phyloP scores from a whole-genome alignment of 1,284 basidiomycete species.

The Mycosarcoma maydis region DNA sequence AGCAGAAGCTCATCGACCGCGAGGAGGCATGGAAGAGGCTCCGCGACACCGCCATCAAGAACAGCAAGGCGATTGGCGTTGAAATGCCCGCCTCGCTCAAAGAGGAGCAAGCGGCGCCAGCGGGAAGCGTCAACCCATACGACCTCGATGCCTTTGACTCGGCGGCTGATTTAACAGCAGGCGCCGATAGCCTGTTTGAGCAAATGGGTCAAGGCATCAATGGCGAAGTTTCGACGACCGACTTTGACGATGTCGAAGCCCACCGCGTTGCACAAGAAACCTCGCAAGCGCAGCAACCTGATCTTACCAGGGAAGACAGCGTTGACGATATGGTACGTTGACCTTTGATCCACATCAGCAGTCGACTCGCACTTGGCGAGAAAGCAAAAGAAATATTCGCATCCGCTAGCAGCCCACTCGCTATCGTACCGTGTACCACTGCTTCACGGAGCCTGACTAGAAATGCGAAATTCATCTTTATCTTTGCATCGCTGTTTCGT shows the following conservation, averaged over 20 bases:
- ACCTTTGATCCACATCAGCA: background rate
- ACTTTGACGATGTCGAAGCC: conserved; percentile 59
- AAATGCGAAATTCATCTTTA: too few relatives aligned
- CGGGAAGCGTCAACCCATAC: conserved; percentile 45
- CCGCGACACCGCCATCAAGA: conserved; percentile 57
- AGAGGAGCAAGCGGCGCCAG: conserved; percentile 55
- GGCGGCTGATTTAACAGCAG: conserved; percentile 40
- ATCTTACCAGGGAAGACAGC: conserved; percentile 31
- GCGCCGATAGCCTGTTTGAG: conserved; percentile 38
- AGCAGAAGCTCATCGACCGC: conserved; percentile 58
- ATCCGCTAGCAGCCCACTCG: too few relatives aligned
- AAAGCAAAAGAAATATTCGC: background rate
- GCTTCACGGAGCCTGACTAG: too few relatives aligned
- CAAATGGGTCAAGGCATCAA: conserved; percentile 40
- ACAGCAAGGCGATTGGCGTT: conserved; percentile 56
- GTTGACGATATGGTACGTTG: conserved; percentile 53
- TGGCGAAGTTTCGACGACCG: conserved; percentile 56
- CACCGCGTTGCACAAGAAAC: conserved; percentile 36
- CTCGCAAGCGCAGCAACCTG: conserved; percentile 28
- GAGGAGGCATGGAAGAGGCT: conserved; percentile 63
- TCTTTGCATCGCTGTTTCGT: too few relatives aligned
- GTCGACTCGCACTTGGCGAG: background rate
- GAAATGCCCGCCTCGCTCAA: conserved; percentile 50
- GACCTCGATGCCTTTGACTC: conserved; percentile 51
- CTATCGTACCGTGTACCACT: too few relatives aligned